Evolutionary conservation across 768 basidiomycete genomes (phyloP).

Genomic region (Galerina marginata): DNA sequence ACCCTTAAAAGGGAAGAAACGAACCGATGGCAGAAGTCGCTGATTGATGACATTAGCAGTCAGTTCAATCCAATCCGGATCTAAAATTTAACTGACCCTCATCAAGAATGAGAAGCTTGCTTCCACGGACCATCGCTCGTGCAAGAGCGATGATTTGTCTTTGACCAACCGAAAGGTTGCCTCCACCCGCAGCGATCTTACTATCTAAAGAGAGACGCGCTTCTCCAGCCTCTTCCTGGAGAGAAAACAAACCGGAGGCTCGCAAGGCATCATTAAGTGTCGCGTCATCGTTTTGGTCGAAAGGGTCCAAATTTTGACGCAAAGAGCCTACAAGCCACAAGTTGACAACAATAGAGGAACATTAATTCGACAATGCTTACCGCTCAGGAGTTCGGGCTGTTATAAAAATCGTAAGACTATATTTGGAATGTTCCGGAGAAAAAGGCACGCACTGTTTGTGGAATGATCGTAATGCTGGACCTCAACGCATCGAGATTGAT

Average conservation of each 20-base stretch:
- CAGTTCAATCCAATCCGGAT: not conserved
- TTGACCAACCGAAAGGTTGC: constrained; percentile 79
- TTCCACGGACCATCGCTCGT: constrained; percentile 62
- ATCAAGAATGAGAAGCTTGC: constrained; percentile 65
- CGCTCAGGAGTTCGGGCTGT: constrained; percentile 59
- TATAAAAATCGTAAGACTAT: not conserved
- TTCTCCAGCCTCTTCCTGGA: constrained; percentile 50
- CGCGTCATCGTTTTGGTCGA: constrained; percentile 59
- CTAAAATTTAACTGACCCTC: constrained; percentile 48
- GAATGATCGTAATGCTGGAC: constrained; percentile 64
- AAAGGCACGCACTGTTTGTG: constrained; percentile 44
- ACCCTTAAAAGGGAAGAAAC: constrained; percentile 7
- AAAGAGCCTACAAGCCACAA: constrained; percentile 41
- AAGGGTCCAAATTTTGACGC: constrained; percentile 69
- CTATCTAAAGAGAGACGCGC: constrained; percentile 52
- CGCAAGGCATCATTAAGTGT: constrained; percentile 44
- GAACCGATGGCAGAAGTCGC: constrained; percentile 54
- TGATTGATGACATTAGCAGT: constrained; percentile 11
- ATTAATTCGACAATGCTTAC: constrained; percentile 26
- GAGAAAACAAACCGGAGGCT: constrained; percentile 44
- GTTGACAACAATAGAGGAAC: not conserved
- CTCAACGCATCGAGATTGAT: constrained; percentile 64
- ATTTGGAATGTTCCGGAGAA: no score
- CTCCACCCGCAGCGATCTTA: constrained; percentile 55
- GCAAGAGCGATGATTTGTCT: constrained; percentile 73